Base-by-base conservation (phyloP, 306 rosid genomes). In the Cicer cuneatum region DNA sequence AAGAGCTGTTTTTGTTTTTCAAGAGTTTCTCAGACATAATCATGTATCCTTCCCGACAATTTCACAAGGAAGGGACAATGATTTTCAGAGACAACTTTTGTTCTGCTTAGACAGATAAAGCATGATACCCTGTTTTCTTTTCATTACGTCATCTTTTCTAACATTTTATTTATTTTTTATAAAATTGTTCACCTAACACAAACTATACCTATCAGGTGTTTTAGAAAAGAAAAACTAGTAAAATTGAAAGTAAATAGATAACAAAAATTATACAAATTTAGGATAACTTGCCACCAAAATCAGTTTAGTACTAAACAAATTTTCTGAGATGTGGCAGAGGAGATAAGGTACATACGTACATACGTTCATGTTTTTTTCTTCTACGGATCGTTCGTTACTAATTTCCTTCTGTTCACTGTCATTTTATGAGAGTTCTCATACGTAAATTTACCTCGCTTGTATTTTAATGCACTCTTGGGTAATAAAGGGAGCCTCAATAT, bases 281-380 rank as follows among this genome's bases (percentile, higher is more conserved):
- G 29, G 29, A 29, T 46, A 46, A 3, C 6, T 16, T 47, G 53
- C 61, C 40, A 14, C 10, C 7, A 48, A 68, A 24, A 33, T 48
- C 35, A 9, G 59, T 68, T 68, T 35, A 24, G 43, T 5, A 9
- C 7, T 46, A 47, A 39, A 43, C 42, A n/a, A 16, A 29, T 8
- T 48, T 8, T 49, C 1, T 24, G 41, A 35, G 72, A 6, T 35
- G 52, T 54, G 67, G 40, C 6, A 61, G 37, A 78, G 56, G 61
- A 70, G 83, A 85, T 79, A 79, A 88, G 89, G 82, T 63, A 18
- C 40, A 37, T 54, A 33, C 33, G 63, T 10, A 43, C 7, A 43
- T 57, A 39, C 24, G n/a, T 62, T 37, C 58, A 64, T 56, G 70
- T 29, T 21, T 54, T 67, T 79, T 7, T 61, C 64, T 7, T 72